Evolutionary conservation across 2,329 filamentous ascomycete genomes (phyloP).

Genomic region (Botrytis porri): DNA sequence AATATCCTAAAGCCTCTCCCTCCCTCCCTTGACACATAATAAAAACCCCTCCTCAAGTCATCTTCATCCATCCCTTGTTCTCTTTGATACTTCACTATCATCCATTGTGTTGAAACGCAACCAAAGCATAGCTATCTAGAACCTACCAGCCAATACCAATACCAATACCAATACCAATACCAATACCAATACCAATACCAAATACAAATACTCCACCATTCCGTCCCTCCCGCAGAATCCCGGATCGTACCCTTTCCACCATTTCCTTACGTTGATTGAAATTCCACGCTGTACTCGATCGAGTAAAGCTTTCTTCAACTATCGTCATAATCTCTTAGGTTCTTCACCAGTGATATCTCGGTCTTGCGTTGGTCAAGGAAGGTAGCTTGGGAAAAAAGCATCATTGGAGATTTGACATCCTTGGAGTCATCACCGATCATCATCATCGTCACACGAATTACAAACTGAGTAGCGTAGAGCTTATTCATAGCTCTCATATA

Average conservation of each 20-base stretch:
- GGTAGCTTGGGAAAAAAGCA: not conserved
- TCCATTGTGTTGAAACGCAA: not conserved
- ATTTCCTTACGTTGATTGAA: not conserved
- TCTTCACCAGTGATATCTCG: not conserved
- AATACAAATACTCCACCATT: not conserved
- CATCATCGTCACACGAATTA: constrained; percentile 6
- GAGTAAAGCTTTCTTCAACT: not conserved
- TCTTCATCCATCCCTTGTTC: not conserved
- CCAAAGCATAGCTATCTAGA: not conserved
- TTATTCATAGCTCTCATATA: not conserved
- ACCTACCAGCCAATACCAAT: not conserved
- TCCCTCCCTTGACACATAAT: not conserved
- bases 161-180: not conserved
- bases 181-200: not conserved
- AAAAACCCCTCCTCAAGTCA: not conserved
- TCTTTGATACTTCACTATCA: not conserved
- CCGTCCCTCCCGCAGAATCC: not conserved
- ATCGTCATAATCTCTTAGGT: not conserved
- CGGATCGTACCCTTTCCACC: not conserved
- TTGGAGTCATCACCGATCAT: not conserved
- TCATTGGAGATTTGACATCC: not conserved
- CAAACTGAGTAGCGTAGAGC: not conserved
- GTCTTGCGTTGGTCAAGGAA: not conserved
- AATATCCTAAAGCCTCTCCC: not conserved
- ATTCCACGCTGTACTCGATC: not conserved